Base-by-base conservation (phyloP, 78 protist species). In the Polysphondylium violaceum region DNA sequence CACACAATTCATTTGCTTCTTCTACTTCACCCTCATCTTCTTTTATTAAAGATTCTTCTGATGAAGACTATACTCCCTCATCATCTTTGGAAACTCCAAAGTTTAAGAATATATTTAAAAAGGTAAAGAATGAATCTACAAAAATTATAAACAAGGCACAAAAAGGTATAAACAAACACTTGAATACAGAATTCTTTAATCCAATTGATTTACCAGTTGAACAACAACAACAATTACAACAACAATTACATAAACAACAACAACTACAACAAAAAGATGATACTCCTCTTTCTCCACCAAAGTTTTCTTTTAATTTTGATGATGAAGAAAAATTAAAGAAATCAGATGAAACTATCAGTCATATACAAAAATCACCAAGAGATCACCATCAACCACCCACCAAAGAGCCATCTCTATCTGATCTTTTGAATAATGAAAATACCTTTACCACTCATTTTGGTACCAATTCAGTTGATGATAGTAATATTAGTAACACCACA, bases 111-210 rank as follows among this genome's bases (percentile, higher is more conserved):
- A 38, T 74, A 16, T 38, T 74, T 3, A 74, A 56, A 11, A 74
- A 74, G 4, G 68, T 74, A 17, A 83, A 69, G 63, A 38, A 50
- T n/a, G 91, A 74, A 29, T 81, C 89, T 5, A 31, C 76, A 11
- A 81, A 81, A 38, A 69, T 83, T 43, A 61, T 83, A 14, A 55
- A 83, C 36, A 83, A 83, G 33, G 91, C 91, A 21, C 72, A 47
- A 58, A 83, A 67, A 17, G 71, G 76, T 43, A 60, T 83, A 25
- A 83, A 83, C 63, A 83, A 83, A 40, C 78, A 69, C 19, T 44
- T 83, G 31, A 40, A 65, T 21, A 36, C 91, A 5, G 91, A 83
- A 41, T 83, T 83, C 55, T 83, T 83, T 63, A 69, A 55, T 9
- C 74, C 72, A 36, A 65, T 69, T 9, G 27, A 7, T 19, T 8